phyloP scores from a whole-genome alignment of 257 asterid species.

The Jacaranda copaia region DNA sequence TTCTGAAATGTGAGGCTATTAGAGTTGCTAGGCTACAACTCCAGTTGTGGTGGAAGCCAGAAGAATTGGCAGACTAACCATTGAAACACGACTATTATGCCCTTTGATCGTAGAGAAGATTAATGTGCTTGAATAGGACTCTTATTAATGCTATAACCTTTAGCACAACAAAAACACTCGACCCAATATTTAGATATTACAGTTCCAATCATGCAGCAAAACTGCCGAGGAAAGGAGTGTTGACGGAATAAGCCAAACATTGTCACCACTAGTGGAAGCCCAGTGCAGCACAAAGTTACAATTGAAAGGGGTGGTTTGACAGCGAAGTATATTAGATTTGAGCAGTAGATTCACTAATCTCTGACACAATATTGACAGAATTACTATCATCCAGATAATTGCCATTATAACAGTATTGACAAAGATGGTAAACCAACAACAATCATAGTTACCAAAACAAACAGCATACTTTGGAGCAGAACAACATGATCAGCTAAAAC shows the following conservation, averaged over 20 bases:
- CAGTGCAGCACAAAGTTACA: background rate
- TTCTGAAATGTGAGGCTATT: background rate
- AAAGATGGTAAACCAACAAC: background rate
- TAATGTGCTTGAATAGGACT: background rate
- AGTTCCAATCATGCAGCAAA: background rate
- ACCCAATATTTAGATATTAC: background rate
- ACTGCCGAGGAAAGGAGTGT: background rate
- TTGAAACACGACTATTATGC: background rate
- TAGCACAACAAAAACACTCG: background rate
- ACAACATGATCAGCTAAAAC: slow-evolving; percentile 61
- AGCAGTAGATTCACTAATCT: background rate
- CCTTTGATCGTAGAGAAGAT: background rate
- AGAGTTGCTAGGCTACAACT: background rate
- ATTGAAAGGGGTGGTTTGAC: background rate
- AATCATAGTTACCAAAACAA: slow-evolving; percentile 10
- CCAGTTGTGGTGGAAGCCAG: background rate
- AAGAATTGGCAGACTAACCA: background rate
- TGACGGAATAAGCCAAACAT: background rate
- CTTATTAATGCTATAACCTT: background rate
- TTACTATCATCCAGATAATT: background rate
- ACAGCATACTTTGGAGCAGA: slow-evolving; percentile 70
- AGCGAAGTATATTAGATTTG: background rate
- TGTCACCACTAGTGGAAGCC: background rate
- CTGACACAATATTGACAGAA: background rate
- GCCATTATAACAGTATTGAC: background rate